Evolutionary conservation across 345 rosid genomes (phyloP).

Genomic region (Ricinus communis): DNA sequence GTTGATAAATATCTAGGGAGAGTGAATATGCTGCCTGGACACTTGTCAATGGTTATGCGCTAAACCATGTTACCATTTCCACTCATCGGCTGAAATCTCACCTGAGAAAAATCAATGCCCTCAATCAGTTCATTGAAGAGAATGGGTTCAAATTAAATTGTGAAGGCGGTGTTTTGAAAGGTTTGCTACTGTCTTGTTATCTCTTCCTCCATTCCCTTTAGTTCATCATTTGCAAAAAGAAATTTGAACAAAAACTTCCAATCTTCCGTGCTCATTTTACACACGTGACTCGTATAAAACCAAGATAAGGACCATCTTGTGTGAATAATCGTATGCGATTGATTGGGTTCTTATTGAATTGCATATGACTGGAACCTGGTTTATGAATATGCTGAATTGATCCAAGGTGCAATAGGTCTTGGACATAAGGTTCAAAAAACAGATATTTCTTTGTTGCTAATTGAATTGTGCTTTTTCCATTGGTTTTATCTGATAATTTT

Average conservation of each 20-base stretch:
- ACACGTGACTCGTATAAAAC: too few relatives aligned
- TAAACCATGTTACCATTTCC: constrained; percentile 87
- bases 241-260: background rate
- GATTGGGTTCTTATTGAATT: too few relatives aligned
- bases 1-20: constrained; percentile 45
- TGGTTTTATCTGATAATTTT: too few relatives aligned
- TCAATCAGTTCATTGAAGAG: constrained; percentile 57
- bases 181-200: constrained; percentile 35
- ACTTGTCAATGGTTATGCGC: constrained; percentile 80
- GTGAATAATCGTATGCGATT: too few relatives aligned
- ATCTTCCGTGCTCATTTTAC: background rate
- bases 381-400: too few relatives aligned
- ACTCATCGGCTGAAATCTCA: constrained; percentile 67
- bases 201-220: background rate
- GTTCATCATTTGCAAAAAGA: background rate
- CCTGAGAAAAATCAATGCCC: constrained; percentile 50
- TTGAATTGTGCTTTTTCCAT: background rate
- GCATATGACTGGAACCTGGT: too few relatives aligned
- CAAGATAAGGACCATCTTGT: too few relatives aligned
- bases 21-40: constrained; percentile 97
- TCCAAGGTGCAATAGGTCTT: too few relatives aligned
- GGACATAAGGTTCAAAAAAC: too few relatives aligned
- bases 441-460: background rate
- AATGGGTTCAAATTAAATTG: constrained; percentile 74
- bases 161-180: constrained; percentile 86